These are phyloP conservation scores for Penicillium chermesinum DNA, from an alignment of 495 filamentous ascomycete genomes.

Conservation along the genomic window DNA sequence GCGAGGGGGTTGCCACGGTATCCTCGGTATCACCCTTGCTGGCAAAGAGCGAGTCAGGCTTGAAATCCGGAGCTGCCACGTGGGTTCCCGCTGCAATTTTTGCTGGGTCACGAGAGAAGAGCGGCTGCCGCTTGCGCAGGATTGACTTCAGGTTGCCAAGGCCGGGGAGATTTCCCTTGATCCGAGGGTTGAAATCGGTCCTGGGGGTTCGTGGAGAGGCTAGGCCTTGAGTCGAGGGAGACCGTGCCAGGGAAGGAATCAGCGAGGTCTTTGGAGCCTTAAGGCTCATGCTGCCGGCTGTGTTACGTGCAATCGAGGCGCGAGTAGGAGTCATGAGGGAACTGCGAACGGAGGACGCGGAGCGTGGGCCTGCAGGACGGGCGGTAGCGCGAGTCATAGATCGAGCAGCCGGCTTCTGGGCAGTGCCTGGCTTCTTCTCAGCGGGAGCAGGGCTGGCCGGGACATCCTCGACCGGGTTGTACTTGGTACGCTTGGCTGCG, in stretches of 20 bases:
- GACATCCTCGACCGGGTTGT: slow-evolving; percentile 52
- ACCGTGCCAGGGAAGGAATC: slow-evolving; percentile 50
- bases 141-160: slow-evolving; percentile 54
- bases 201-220: slow-evolving; percentile 42
- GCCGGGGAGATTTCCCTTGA: slow-evolving; percentile 40
- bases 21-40: slow-evolving; percentile 19
- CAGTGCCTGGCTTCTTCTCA: slow-evolving; percentile 1
- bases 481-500: slow-evolving; percentile 61
- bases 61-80: slow-evolving; percentile 43
- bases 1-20: slow-evolving; percentile 37
- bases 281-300: slow-evolving; percentile 36
- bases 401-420: background rate
- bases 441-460: slow-evolving; percentile 44
- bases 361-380: background rate
- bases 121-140: slow-evolving; percentile 53
- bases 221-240: slow-evolving; percentile 41
- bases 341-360: slow-evolving; percentile 24
- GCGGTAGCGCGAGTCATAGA: slow-evolving; percentile 14
- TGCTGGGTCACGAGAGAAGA: slow-evolving; percentile 55
- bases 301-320: slow-evolving; percentile 62
- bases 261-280: slow-evolving; percentile 52
- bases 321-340: slow-evolving; percentile 75
- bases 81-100: slow-evolving; percentile 61
- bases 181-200: slow-evolving; percentile 43
- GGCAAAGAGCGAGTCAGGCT: slow-evolving; percentile 42